Percentiles rank a stretch among this genome's conserved stretches.
These are phyloP conservation scores for Coniosporium tulheliwenetii DNA, from an alignment of 2,329 filamentous ascomycete genomes.

Conservation along the genomic window DNA sequence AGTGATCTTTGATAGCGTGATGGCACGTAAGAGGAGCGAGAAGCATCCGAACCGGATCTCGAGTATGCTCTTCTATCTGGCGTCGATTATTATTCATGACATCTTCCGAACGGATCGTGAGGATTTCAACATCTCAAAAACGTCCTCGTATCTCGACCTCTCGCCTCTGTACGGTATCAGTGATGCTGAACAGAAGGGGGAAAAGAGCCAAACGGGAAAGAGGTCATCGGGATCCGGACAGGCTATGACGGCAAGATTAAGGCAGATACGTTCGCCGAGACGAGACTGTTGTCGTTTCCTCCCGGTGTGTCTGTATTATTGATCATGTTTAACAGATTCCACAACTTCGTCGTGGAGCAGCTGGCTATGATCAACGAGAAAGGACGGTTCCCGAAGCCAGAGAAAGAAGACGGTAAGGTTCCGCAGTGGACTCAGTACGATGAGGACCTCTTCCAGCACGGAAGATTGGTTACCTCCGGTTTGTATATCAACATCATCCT, in stretches of 20 bases:
- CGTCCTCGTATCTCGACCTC: constrained; percentile 61
- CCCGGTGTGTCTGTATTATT: constrained; percentile 52
- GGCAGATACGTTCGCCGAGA: constrained; percentile 53
- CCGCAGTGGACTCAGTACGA: constrained; percentile 22
- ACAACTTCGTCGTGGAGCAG: constrained; percentile 72
- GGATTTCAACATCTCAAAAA: constrained; percentile 48
- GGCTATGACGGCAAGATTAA: constrained; percentile 53
- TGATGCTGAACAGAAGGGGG: constrained; percentile 45
- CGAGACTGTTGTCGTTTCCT: constrained; percentile 48
- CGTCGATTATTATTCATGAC: constrained; percentile 48
- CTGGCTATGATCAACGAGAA: constrained; percentile 77
- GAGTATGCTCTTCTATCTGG: constrained; percentile 59
- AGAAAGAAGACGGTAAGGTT: constrained; percentile 23
- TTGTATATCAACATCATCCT: constrained; percentile 38
- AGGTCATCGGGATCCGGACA: constrained; percentile 34
- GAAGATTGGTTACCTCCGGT: constrained; percentile 34
- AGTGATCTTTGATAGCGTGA: constrained; percentile 50
- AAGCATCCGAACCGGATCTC: constrained; percentile 59
- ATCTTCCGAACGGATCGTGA: constrained; percentile 49
- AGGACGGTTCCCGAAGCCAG: constrained; percentile 58
- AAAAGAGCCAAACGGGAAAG: too few relatives aligned
- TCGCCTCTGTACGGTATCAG: constrained; percentile 59
- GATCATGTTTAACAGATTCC: constrained; percentile 58
- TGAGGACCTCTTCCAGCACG: constrained; percentile 36
- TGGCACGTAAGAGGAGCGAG: constrained; percentile 46